Percentiles rank a stretch among this genome's conserved stretches.
phyloP scores from a whole-genome alignment of 768 basidiomycete species.

The Omphalotus guepiniiformis region DNA sequence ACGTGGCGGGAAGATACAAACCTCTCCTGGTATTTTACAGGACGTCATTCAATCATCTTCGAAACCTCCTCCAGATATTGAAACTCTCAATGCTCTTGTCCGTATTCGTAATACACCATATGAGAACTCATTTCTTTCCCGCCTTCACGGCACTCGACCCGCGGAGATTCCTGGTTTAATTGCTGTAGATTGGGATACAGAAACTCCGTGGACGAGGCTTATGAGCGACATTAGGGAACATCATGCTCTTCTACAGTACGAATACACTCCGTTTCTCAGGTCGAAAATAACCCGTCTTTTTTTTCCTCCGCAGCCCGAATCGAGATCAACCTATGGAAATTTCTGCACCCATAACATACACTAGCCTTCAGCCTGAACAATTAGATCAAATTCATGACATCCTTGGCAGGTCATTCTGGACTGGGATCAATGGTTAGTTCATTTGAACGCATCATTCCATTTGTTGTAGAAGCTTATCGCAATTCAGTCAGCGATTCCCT shows the following conservation, averaged over 20 bases:
- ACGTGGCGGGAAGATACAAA: conserved; percentile 14
- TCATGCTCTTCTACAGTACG: conserved; percentile 58
- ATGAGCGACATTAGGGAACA: conserved; percentile 72
- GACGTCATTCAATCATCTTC: conserved; percentile 27
- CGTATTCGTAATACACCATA: conserved; percentile 60
- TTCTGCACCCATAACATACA: conserved; percentile 58
- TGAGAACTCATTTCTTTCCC: conserved; percentile 60
- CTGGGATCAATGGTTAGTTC: conserved; percentile 62
- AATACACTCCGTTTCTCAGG: conserved; percentile 6
- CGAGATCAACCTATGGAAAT: conserved; percentile 39
- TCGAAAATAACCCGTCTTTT: not conserved
- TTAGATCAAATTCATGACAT: conserved; percentile 70
- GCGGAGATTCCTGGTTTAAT: conserved; percentile 35
- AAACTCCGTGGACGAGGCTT: conserved; percentile 69
- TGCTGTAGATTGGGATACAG: conserved; percentile 69
- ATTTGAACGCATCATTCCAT: not conserved
- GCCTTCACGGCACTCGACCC: conserved; percentile 46
- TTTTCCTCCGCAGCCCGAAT: conserved; percentile 44
- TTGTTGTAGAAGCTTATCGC: conserved; percentile 4
- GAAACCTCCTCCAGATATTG: conserved; percentile 22
- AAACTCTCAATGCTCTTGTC: conserved; percentile 48
- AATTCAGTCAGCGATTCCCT: conserved; percentile 64
- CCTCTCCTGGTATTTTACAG: conserved; percentile 27
- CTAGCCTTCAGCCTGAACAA: conserved; percentile 53
- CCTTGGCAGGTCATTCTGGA: conserved; percentile 67